Evolutionary conservation across 257 asterid species (phyloP).

Genomic region (Salvia rosmarinus): DNA sequence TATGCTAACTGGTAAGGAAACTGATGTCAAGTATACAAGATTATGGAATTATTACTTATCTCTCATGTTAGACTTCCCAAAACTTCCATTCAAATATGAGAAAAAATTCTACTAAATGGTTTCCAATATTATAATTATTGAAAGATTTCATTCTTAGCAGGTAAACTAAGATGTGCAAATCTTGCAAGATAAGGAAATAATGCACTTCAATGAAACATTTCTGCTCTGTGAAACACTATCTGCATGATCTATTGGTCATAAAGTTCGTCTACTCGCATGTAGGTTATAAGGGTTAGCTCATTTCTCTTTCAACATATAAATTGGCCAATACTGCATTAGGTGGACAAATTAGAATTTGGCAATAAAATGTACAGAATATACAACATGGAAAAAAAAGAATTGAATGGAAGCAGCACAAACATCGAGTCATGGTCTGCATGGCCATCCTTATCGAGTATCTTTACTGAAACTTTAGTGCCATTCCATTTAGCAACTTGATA

Average conservation of each 20-base stretch:
- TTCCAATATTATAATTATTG: neutral
- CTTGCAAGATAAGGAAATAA: neutral
- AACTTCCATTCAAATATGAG: neutral
- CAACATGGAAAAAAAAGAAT: neutral
- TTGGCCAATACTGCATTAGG: constrained; percentile 1
- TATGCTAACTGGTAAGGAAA: constrained; percentile 21
- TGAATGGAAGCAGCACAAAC: constrained; percentile 45
- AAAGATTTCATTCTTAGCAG: constrained; percentile 10
- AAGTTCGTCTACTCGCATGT: neutral
- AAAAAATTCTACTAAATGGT: neutral
- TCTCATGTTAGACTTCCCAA: neutral
- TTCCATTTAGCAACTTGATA: constrained; percentile 99
- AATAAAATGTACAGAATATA: neutral
- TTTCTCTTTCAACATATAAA: constrained; percentile 21
- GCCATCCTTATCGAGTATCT: constrained; percentile 91
- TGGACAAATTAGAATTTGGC: constrained; percentile 19
- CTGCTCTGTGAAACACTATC: neutral
- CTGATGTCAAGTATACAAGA: constrained; percentile 2
- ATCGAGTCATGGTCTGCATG: constrained; percentile 75
- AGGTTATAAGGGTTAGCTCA: constrained; percentile 11
- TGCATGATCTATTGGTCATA: neutral
- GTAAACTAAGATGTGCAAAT: constrained; percentile 15
- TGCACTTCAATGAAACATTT: constrained; percentile 2
- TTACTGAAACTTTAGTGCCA: constrained; percentile 95
- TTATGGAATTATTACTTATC: neutral